Base-by-base conservation (phyloP, 495 filamentous ascomycete genomes). In the Talaromyces ruber region DNA sequence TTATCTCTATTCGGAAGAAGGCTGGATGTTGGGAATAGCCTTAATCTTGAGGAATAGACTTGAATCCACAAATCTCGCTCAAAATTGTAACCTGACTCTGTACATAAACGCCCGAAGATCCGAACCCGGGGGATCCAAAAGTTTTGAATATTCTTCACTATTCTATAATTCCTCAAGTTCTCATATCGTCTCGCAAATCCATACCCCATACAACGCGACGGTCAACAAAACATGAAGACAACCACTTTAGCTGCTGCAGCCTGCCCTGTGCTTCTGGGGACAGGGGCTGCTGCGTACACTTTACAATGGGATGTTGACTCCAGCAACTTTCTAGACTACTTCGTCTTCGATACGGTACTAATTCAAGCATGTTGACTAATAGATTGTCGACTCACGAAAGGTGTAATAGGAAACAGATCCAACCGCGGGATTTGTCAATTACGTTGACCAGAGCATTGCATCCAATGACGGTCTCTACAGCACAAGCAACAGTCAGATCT, bases 251-350 rank as follows among this genome's bases (percentile, higher is more conserved):
- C 18, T 47, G 43, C 18, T 47, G 43, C 43, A n/a, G 43, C 43
- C 43, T 47, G 43, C 16, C 29, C 55, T n/a, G 6, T 58, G 6
- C 2, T 58, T 24, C 32, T 30, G 18, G 29, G 55, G 2, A 14
- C 55, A 22, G 55, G 55, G 11, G 37, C 39, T 39, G 34, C 58
- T 28, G 58, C 32, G 3, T 28, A 43, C 22, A 59, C 24, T 45
- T 9, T 59, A 6, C 6, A 37, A 28, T 59, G 58, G 58, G 24
- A 59, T 47, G 25, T 59, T 9, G 26, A 59, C 18, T 59, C 58
- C 28, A 50, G 58, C 39, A 74, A 72, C 32, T 84, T 83, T 68
- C 79, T 79, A 61, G 68, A 79, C 25, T 70, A 77, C 28, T 82
- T 82, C 59, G 71, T 77, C 52, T 82, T 79, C 62, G 79, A 75